Conservation (phyloP, 2,329 filamentous ascomycete genomes). For the Ceratocystis cubensis region DNA sequence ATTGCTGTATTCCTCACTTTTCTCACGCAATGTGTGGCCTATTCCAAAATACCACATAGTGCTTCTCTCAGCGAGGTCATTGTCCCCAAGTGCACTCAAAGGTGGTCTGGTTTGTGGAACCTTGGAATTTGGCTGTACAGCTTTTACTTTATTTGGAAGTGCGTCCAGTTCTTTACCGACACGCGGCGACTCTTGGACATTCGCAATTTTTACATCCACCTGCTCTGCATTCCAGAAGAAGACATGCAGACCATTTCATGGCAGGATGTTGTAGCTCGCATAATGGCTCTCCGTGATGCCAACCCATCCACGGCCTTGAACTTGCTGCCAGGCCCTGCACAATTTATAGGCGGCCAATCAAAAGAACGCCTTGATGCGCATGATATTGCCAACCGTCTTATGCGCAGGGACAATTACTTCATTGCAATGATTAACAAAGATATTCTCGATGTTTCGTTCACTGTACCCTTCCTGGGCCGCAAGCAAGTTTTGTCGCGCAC, state of each 20-base stretch:
- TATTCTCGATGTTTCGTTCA: slow-evolving; percentile 72
- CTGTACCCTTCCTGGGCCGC: slow-evolving; percentile 67
- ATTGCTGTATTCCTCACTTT: slow-evolving; percentile 74
- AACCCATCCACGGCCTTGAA: slow-evolving; percentile 66
- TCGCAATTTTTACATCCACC: slow-evolving; percentile 72
- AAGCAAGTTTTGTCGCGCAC: slow-evolving; percentile 79
- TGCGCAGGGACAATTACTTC: slow-evolving; percentile 93
- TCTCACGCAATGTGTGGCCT: slow-evolving; percentile 75
- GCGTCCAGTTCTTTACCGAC: slow-evolving; percentile 61
- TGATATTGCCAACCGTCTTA: slow-evolving; percentile 90
- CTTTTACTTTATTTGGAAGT: slow-evolving; percentile 73
- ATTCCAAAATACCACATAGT: slow-evolving; percentile 57
- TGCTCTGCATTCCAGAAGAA: slow-evolving; percentile 66
- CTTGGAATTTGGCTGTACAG: slow-evolving; percentile 71
- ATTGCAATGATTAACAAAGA: slow-evolving; percentile 98
- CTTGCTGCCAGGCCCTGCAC: slow-evolving; percentile 39
- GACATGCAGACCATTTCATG: slow-evolving; percentile 93
- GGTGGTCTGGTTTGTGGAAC: slow-evolving; percentile 66
- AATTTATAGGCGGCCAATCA: slow-evolving; percentile 66
- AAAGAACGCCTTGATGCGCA: slow-evolving; percentile 92
- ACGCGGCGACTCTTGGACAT: slow-evolving; percentile 61
- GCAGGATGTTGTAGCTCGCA: slow-evolving; percentile 75
- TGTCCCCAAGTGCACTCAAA: slow-evolving; percentile 60
- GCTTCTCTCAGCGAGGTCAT: slow-evolving; percentile 41
- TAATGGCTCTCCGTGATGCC: slow-evolving; percentile 72